Conservation (phyloP, 768 basidiomycete genomes). For the Kwoniella bestiolae region DNA sequence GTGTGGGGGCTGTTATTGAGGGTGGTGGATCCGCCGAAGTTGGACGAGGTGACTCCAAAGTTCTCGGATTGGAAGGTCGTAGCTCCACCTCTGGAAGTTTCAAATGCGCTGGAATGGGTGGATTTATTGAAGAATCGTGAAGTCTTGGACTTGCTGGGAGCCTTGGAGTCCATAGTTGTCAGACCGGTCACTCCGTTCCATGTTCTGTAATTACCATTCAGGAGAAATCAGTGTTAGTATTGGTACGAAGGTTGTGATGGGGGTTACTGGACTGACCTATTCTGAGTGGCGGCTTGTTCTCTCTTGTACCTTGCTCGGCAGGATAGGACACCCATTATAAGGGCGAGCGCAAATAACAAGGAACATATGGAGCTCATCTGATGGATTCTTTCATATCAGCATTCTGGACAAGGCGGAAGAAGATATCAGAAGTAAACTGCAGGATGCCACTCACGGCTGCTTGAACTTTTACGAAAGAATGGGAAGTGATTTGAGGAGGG, state of each 20-base stretch:
- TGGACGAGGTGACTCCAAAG: conserved; percentile 34
- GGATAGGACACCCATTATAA: conserved; percentile 37
- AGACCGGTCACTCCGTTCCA: conserved; percentile 38
- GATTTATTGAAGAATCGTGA: conserved; percentile 24
- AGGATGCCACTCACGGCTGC: conserved; percentile 25
- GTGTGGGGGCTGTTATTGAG: conserved; percentile 6
- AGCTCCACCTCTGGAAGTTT: conserved; percentile 24
- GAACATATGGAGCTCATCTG: conserved; percentile 50
- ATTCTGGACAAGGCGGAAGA: neutral
- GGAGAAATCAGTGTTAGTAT: too few species aligned
- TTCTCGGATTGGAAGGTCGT: conserved; percentile 26
- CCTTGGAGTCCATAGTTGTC: conserved; percentile 18
- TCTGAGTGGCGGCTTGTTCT: conserved; percentile 27
- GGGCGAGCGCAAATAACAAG: conserved; percentile 29
- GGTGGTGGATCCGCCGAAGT: conserved; percentile 31
- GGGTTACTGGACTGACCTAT: conserved; percentile 18
- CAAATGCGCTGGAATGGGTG: conserved; percentile 21
- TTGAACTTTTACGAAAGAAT: conserved; percentile 29
- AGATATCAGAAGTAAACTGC: neutral
- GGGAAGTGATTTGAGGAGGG: conserved; percentile 7
- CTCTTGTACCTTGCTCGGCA: conserved; percentile 28
- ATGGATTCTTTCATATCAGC: neutral
- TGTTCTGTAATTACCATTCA: conserved; percentile 23
- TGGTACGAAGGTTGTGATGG: too few species aligned
- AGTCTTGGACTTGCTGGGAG: conserved; percentile 14